Evolutionary conservation across 1,284 basidiomycete genomes (phyloP).

Genomic region (Gomphus sp.): DNA sequence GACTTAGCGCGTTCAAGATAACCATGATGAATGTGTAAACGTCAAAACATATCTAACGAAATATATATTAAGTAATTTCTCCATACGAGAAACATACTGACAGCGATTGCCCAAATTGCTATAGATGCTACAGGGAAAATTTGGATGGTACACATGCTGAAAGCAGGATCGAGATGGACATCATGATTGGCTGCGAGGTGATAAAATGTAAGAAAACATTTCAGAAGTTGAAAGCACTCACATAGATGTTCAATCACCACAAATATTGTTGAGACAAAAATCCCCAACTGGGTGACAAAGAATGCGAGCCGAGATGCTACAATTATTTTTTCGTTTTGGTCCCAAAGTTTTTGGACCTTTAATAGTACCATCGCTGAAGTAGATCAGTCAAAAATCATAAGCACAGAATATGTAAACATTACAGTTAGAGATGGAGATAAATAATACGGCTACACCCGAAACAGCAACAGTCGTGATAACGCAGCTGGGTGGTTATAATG

Average conservation of each 20-base stretch:
- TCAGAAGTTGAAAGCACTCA: neutral
- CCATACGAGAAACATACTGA: neutral
- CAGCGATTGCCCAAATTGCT: neutral
- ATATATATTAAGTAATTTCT: neutral
- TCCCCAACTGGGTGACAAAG: neutral
- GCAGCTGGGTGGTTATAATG: neutral
- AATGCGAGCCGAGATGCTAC: neutral
- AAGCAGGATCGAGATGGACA: neutral
- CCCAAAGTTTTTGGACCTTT: neutral
- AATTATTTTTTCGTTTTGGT: neutral
- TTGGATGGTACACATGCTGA: too few species aligned
- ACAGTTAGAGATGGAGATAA: neutral
- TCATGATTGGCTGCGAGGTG: neutral
- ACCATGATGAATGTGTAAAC: conserved; percentile 20
- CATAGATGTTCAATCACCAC: neutral
- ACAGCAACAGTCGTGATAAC: neutral
- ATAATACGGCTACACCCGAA: neutral
- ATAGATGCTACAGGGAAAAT: neutral
- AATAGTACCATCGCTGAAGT: neutral
- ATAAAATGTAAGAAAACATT: neutral
- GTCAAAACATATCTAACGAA: conserved; percentile 15
- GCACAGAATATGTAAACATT: neutral
- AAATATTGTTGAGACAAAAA: neutral
- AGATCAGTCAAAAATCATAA: neutral
- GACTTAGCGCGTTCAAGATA: conserved; percentile 21